Evolutionary conservation across 306 rosid species (phyloP).

Genomic region (Pyrus betulifolia): DNA sequence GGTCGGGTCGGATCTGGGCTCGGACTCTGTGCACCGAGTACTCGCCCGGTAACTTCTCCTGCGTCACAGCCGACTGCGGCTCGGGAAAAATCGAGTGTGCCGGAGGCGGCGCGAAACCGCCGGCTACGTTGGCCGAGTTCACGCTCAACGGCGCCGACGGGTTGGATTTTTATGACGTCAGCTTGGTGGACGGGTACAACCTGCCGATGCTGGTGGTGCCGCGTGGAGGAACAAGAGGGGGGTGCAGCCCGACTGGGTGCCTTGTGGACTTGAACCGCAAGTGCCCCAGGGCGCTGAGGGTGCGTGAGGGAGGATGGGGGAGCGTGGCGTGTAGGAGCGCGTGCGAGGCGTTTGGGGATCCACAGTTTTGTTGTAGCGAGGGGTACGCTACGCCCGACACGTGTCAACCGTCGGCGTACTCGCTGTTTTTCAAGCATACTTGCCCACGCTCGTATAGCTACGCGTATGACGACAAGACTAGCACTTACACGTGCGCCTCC

Average conservation of each 20-base stretch:
- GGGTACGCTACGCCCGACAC: conserved; percentile 81
- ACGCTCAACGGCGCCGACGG: conserved; percentile 80
- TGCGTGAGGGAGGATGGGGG: conserved; percentile 31
- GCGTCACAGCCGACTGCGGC: conserved; percentile 83
- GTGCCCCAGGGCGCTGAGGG: conserved; percentile 51
- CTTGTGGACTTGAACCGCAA: conserved; percentile 69
- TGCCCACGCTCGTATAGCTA: conserved; percentile 98
- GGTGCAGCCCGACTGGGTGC: conserved; percentile 84
- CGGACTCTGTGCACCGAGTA: conserved; percentile 59
- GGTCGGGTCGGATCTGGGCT: conserved; percentile 97
- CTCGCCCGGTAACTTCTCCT: conserved; percentile 53
- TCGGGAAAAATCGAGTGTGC: conserved; percentile 60
- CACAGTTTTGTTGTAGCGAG: conserved; percentile 75
- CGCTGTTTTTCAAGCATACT: conserved; percentile 57
- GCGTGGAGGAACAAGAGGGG: conserved; percentile 61
- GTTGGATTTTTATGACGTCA: conserved; percentile 87
- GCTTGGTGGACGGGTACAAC: conserved; percentile 89
- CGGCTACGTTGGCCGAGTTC: conserved; percentile 89
- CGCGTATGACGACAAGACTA: conserved; percentile 92
- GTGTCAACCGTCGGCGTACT: conserved; percentile 56
- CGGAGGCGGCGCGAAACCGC: conserved; percentile 80
- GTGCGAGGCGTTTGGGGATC: conserved; percentile 87
- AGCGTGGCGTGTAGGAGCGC: conserved; percentile 88
- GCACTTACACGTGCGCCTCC: conserved; percentile 79
- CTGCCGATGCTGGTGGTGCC: conserved; percentile 77